phyloP scores from a whole-genome alignment of 805 yeast genomes.

The Ogataea angusta region DNA sequence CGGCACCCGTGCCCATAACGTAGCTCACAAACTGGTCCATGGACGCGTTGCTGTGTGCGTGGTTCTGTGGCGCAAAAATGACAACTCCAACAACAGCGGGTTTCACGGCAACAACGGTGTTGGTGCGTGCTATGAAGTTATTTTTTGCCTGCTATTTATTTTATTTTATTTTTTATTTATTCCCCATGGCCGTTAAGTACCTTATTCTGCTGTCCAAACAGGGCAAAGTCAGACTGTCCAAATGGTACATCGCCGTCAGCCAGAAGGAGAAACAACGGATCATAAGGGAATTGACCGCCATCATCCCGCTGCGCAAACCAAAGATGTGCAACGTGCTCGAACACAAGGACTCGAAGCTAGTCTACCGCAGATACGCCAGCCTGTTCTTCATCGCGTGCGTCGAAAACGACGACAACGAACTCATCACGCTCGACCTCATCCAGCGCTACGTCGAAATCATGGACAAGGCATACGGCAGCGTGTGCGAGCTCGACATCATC shows the following conservation, averaged over 20 bases:
- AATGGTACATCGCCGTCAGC: constrained; percentile 87
- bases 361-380: constrained; percentile 91
- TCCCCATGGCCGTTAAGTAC: constrained; percentile 70
- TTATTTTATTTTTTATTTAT: not conserved
- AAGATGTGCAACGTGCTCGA: constrained; percentile 96
- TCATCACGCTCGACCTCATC: constrained; percentile 77
- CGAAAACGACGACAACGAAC: constrained; percentile 80
- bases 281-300: constrained; percentile 79
- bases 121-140: not conserved
- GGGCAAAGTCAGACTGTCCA: constrained; percentile 89
- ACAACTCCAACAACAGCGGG: not conserved
- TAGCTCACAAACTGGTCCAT: constrained; percentile 21
- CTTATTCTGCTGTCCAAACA: constrained; percentile 83
- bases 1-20: constrained; percentile 16
- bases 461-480: constrained; percentile 95
- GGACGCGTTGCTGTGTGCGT: not conserved
- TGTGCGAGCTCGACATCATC: constrained; percentile 93
- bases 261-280: constrained; percentile 83
- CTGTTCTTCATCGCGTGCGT: constrained; percentile 86
- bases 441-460: constrained; percentile 95
- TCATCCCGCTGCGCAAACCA: constrained; percentile 79
- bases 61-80: not conserved
- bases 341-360: constrained; percentile 77
- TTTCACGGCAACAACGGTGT: not conserved
- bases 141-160: constrained; percentile 10